Percentiles rank a stretch among this genome's conserved stretches.
Evolutionary conservation across 768 basidiomycete species (phyloP).

Genomic region (Leucosporidium creatinivorum): DNA sequence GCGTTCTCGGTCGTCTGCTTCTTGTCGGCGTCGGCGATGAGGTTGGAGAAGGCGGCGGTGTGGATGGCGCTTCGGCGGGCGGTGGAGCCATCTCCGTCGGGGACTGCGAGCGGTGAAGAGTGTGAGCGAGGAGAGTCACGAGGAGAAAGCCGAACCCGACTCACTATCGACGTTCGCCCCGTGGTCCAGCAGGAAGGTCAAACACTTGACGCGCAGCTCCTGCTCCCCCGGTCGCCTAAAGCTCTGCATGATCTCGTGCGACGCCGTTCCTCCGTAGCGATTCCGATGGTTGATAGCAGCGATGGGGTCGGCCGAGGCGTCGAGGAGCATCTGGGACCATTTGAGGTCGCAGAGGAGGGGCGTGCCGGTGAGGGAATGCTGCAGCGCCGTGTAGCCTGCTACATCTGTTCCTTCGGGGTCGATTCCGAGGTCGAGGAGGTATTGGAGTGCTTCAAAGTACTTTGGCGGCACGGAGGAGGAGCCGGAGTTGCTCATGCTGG

Average conservation of each 20-base stretch:
- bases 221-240: slow-evolving; percentile 4
- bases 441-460: neutral
- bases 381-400: slow-evolving; percentile 4
- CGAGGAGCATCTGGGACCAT: neutral
- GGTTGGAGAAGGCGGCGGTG: neutral
- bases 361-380: slow-evolving; percentile 3
- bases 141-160: neutral
- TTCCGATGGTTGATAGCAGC: slow-evolving; percentile 3
- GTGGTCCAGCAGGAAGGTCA: neutral
- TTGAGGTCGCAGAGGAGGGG: neutral
- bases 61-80: neutral
- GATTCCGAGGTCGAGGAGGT: neutral
- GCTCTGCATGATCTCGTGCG: neutral
- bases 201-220: neutral
- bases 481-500: neutral
- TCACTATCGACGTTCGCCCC: slow-evolving; percentile 8
- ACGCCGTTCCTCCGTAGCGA: neutral
- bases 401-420: neutral
- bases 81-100: slow-evolving; percentile 1
- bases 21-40: neutral
- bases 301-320: neutral
- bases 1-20: neutral
- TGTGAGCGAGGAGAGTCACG: neutral
- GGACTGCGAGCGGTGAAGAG: neutral
- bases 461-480: neutral